These are phyloP conservation scores for Xylariales sp. DNA, from an alignment of 2,329 filamentous ascomycete species.

Conservation along the genomic window DNA sequence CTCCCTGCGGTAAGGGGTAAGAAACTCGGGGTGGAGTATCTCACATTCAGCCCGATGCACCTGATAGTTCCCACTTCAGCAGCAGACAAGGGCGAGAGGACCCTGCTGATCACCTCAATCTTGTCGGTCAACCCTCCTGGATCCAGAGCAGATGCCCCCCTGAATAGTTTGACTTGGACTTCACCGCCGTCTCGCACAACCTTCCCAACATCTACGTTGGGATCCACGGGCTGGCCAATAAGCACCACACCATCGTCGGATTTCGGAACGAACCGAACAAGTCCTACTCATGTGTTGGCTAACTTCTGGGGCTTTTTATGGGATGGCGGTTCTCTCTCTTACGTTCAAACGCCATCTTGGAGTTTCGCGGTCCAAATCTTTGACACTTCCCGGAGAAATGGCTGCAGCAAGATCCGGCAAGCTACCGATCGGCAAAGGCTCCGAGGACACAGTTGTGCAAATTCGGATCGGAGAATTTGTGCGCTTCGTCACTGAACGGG, in stretches of 20 bases:
- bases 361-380: too few relatives aligned
- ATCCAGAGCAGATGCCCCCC: slow-evolving; percentile 51
- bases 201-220: slow-evolving; percentile 50
- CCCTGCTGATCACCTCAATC: slow-evolving; percentile 37
- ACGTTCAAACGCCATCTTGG: too few relatives aligned
- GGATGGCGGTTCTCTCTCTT: too few relatives aligned
- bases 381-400: too few relatives aligned
- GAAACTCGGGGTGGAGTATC: too few relatives aligned
- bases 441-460: too few relatives aligned
- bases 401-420: too few relatives aligned
- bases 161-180: slow-evolving; percentile 52
- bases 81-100: slow-evolving; percentile 47
- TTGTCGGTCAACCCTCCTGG: slow-evolving; percentile 45
- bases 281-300: slow-evolving; percentile 30
- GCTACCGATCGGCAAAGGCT: too few relatives aligned
- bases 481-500: too few relatives aligned
- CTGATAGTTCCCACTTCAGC: slow-evolving; percentile 51
- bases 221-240: slow-evolving; percentile 52
- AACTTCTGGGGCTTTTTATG: too few relatives aligned
- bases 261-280: slow-evolving; percentile 55
- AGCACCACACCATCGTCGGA: slow-evolving; percentile 34
- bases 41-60: slow-evolving; percentile 53
- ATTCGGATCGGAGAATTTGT: too few relatives aligned
- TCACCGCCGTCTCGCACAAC: slow-evolving; percentile 52
- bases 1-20: too few relatives aligned